Percentiles rank a stretch among this genome's conserved stretches.
Conservation (phyloP, 192 early-diverging fungal species). For the Irineochytrium annulatum region DNA sequence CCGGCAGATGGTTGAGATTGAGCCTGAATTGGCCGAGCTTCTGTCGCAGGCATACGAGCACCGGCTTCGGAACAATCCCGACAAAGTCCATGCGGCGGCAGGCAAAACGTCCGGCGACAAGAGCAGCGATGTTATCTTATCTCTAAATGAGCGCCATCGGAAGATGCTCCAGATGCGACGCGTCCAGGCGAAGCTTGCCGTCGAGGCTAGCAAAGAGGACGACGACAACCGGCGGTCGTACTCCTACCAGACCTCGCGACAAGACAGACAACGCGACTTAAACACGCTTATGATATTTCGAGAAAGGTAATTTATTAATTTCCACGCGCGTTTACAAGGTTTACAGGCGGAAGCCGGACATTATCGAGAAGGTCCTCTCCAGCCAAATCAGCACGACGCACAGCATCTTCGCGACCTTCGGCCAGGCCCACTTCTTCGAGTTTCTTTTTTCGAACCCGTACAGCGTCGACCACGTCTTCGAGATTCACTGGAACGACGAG, state of each 20-base stretch:
- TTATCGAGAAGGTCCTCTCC: slow-evolving; percentile 24
- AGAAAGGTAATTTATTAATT: slow-evolving; percentile 12
- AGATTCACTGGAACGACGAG: slow-evolving; percentile 39
- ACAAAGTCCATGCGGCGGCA: slow-evolving; percentile 9
- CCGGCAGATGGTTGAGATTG: slow-evolving; percentile 31
- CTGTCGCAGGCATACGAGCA: slow-evolving; percentile 27
- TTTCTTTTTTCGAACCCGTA: slow-evolving; percentile 43
- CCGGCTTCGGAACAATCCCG: slow-evolving; percentile 3
- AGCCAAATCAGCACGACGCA: slow-evolving; percentile 32
- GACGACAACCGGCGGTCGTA: slow-evolving; percentile 11
- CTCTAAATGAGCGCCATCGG: slow-evolving; percentile 16
- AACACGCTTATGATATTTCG: slow-evolving; percentile 42
- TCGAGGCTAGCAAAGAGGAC: not conserved
- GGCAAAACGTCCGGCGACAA: slow-evolving; percentile 14
- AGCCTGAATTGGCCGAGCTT: slow-evolving; percentile 35
- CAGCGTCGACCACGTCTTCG: slow-evolving; percentile 33
- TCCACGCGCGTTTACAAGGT: slow-evolving; percentile 4
- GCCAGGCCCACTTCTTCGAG: slow-evolving; percentile 42
- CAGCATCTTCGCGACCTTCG: slow-evolving; percentile 35
- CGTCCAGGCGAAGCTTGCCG: slow-evolving; percentile 6
- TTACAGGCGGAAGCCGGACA: slow-evolving; percentile 13
- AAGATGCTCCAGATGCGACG: slow-evolving; percentile 24
- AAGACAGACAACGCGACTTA: slow-evolving; percentile 38
- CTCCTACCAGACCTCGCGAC: slow-evolving; percentile 26
- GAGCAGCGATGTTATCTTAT: too few species aligned